These are phyloP conservation scores for Exophiala mesophila DNA, from an alignment of 2,329 filamentous ascomycete genomes.

Conservation along the genomic window DNA sequence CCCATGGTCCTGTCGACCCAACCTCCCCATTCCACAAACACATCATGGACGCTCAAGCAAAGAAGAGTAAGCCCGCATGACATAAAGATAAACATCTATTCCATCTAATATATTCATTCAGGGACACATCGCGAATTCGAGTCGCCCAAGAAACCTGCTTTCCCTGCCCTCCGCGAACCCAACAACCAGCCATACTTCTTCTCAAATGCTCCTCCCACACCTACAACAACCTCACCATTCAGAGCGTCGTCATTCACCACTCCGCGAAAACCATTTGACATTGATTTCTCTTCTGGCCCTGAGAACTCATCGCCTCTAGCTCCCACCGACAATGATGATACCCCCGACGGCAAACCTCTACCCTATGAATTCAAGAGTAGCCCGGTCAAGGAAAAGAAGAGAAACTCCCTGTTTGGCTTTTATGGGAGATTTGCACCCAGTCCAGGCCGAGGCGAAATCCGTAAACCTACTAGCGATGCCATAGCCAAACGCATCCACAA, in stretches of 20 bases:
- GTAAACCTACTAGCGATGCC: conserved; percentile 44
- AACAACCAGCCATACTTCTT: conserved; percentile 49
- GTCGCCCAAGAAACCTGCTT: conserved; percentile 46
- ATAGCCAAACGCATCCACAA: conserved; percentile 46
- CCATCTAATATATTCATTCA: conserved; percentile 19
- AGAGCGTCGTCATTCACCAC: conserved; percentile 44
- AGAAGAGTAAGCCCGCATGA: conserved; percentile 39
- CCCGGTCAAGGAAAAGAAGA: conserved; percentile 29
- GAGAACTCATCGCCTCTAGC: conserved; percentile 45
- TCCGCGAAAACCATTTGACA: conserved; percentile 41
- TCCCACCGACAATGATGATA: conserved; percentile 45
- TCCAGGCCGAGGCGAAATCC: conserved; percentile 63
- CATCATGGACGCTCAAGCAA: conserved; percentile 34
- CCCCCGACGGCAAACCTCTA: conserved; percentile 36
- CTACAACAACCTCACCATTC: conserved; percentile 33
- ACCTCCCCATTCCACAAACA: conserved; percentile 47
- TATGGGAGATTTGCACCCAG: conserved; percentile 42
- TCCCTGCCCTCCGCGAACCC: conserved; percentile 46
- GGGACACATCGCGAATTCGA: conserved; percentile 39
- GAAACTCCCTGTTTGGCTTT: conserved; percentile 38
- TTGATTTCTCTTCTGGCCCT: conserved; percentile 45
- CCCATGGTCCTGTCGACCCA: conserved; percentile 39
- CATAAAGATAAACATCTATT: not conserved
- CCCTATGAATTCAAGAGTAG: conserved; percentile 24
- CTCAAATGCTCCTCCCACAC: conserved; percentile 33